phyloP scores from a whole-genome alignment of 129 eudicot species.

The Artemisia annua region DNA sequence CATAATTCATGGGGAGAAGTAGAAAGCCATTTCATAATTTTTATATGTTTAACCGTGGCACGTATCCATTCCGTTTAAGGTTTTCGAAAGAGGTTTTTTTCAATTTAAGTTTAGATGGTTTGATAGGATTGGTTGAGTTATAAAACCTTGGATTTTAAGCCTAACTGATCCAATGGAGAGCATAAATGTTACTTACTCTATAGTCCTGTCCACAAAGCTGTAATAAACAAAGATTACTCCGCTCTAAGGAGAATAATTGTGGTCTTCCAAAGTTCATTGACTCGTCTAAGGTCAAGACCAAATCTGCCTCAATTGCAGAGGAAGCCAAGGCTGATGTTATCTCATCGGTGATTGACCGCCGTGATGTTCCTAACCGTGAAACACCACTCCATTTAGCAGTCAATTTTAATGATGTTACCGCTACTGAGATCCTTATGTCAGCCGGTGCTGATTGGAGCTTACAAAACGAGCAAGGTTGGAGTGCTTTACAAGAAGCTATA shows the following conservation, averaged over 20 bases:
- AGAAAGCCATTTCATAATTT: too few species aligned
- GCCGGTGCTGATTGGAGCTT: slow-evolving; percentile 63
- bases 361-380: slow-evolving; percentile 50
- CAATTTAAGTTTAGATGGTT: slow-evolving; percentile 22
- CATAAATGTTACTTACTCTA: slow-evolving; percentile 44
- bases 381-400: slow-evolving; percentile 55
- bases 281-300: slow-evolving; percentile 27
- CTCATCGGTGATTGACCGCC: slow-evolving; percentile 40
- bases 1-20: too few species aligned
- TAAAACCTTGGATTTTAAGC: slow-evolving; percentile 24
- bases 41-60: not conserved
- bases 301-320: slow-evolving; percentile 35
- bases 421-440: slow-evolving; percentile 42
- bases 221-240: slow-evolving; percentile 36
- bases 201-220: slow-evolving; percentile 48
- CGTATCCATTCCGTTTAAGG: not conserved
- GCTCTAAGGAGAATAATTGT: slow-evolving; percentile 27
- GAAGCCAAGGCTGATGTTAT: slow-evolving; percentile 46
- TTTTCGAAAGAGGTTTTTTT: slow-evolving; percentile 1
- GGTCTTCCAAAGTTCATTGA: slow-evolving; percentile 40
- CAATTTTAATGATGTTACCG: slow-evolving; percentile 32
- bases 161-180: slow-evolving; percentile 34
- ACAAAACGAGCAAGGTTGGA: slow-evolving; percentile 52
- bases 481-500: slow-evolving; percentile 54
- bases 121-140: slow-evolving; percentile 6